Evolutionary conservation across 2,329 filamentous ascomycete species (phyloP), one percentile per base, ranked within the genome.

Genomic region (Chrysosporium keratinophilum): DNA sequence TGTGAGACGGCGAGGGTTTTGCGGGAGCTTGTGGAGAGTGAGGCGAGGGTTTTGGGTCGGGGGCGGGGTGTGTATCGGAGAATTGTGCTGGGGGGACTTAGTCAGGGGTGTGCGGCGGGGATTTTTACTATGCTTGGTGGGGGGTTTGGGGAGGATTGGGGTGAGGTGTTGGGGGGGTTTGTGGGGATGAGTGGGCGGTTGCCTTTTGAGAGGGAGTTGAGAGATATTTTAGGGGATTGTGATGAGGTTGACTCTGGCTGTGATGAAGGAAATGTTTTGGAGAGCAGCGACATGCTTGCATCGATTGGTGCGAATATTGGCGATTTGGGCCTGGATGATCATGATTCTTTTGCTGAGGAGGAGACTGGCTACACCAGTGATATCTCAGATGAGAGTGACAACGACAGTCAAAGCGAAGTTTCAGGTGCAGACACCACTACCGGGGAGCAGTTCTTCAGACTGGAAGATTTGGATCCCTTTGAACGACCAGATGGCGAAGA

Each of bases 1-100:
- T 61, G 62, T 3, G 71, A 77, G 57, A 75, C 72, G 1, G 65
- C 59, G 0, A 57, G 48, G 0, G 70, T 69, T 52, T 54, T 76
- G 0, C 55, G 68, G 1, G 52, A 51, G 1, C 54, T 76, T 6
- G 56, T 76, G 23, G 56, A 52, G 1, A 33, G 60, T 9, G 74
- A 77, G 59, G 59, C 55, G 1, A 15, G 19, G 2, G 4, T 31
- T 2, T 14, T 50, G 5, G 48, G 48, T 6, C 11, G 1, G 1
- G 48, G 48, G 7, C 9, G 2, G 1, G 40, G 41, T 3, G 51
- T 63, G 46, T 31, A 65, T 50, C 34, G 58, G 17, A 76, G 75
- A 48, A 64, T 80, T 12, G 63, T 79, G 5, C 56, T 81, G 0
- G 75, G 76, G 14, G 76, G 77, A 0, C 56, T 80, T n/a, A 78